phyloP scores from a whole-genome alignment of 1,139 yeast genomes.

The Scheffersomyces quercinus region DNA sequence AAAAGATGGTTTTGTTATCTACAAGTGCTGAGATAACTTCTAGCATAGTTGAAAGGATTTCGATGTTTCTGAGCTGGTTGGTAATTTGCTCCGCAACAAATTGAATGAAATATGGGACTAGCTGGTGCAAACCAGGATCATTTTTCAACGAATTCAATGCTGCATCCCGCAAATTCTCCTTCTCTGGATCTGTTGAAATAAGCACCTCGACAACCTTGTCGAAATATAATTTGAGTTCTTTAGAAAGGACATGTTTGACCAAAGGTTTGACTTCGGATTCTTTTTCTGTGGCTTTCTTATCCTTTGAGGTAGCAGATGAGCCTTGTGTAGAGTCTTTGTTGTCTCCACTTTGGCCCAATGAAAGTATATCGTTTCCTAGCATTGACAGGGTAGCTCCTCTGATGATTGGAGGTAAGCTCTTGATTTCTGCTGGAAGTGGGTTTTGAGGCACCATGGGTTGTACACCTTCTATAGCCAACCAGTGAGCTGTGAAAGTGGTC shows the following conservation, averaged over 20 bases:
- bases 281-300: slow-evolving; percentile 41
- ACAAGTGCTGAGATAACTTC: slow-evolving; percentile 86
- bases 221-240: slow-evolving; percentile 89
- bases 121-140: slow-evolving; percentile 95
- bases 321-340: slow-evolving; percentile 13
- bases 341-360: slow-evolving; percentile 21
- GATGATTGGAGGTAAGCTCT: slow-evolving; percentile 61
- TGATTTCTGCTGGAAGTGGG: slow-evolving; percentile 79
- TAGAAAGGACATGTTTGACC: slow-evolving; percentile 94
- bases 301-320: slow-evolving; percentile 17
- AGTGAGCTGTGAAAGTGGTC: slow-evolving; percentile 92
- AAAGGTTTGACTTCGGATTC: slow-evolving; percentile 85
- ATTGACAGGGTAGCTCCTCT: slow-evolving; percentile 67
- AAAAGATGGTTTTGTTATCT: slow-evolving; percentile 80
- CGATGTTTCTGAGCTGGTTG: slow-evolving; percentile 75
- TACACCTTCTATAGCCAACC: slow-evolving; percentile 98
- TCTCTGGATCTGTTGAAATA: slow-evolving; percentile 56
- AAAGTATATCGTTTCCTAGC: slow-evolving; percentile 43
- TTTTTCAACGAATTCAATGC: slow-evolving; percentile 81
- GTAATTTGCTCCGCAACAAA: slow-evolving; percentile 96
- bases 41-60: slow-evolving; percentile 80
- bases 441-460: slow-evolving; percentile 98
- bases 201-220: slow-evolving; percentile 87
- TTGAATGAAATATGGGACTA: slow-evolving; percentile 94
- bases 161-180: slow-evolving; percentile 66